Percentiles rank a stretch among this genome's conserved stretches.
These are phyloP conservation scores for Coleophoma crateriformis DNA, from an alignment of 2,329 filamentous ascomycete genomes.

Conservation along the genomic window DNA sequence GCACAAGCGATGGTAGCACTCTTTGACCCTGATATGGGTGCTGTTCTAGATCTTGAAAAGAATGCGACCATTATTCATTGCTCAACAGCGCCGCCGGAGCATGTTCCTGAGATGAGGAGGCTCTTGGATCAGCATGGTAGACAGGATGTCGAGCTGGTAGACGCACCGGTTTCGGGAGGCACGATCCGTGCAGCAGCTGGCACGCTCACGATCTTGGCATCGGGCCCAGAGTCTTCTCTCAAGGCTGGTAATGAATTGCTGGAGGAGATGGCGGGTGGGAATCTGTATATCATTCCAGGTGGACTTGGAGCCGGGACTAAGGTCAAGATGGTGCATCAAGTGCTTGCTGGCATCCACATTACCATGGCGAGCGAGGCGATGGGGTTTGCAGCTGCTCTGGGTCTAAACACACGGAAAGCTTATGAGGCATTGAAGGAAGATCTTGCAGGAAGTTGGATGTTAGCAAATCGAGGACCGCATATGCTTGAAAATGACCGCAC, in stretches of 20 bases:
- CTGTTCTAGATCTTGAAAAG: conserved; percentile 41
- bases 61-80: conserved; percentile 57
- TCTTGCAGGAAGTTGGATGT: conserved; percentile 41
- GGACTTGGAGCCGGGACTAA: conserved; percentile 55
- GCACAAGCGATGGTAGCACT: conserved; percentile 62
- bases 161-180: conserved; percentile 69
- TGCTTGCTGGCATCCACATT: conserved; percentile 59
- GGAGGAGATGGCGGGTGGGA: conserved; percentile 51
- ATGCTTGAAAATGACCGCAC: conserved; percentile 45
- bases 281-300: conserved; percentile 57
- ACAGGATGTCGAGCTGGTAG: conserved; percentile 60
- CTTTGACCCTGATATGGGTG: conserved; percentile 52
- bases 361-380: conserved; percentile 53
- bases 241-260: conserved; percentile 53
- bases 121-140: conserved; percentile 50
- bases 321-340: conserved; percentile 60
- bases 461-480: conserved; percentile 48
- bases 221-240: conserved; percentile 51
- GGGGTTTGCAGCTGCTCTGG: conserved; percentile 51
- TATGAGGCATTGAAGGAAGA: conserved; percentile 29
- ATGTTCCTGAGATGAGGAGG: conserved; percentile 54
- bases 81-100: conserved; percentile 65
- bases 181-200: conserved; percentile 63
- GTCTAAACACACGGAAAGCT: conserved; percentile 38
- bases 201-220: conserved; percentile 71